A percentile compares a stretch with the other conserved stretches of the same genome.
Conservation (phyloP, 768 basidiomycete genomes). For the Gautieria morchelliformis region DNA sequence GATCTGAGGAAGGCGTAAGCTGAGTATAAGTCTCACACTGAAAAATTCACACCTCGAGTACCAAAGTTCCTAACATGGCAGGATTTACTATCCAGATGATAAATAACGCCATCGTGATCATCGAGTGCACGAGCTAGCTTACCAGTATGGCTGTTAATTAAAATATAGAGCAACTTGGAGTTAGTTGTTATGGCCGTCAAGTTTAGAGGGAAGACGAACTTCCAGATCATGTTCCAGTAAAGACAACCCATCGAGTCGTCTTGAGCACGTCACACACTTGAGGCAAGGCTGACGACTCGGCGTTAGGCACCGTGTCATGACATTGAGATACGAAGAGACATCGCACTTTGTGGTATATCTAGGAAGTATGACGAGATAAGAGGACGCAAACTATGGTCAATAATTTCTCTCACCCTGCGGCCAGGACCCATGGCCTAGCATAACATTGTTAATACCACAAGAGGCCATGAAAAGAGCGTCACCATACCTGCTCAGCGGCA, state of each 20-base stretch:
- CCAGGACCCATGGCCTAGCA: slow-evolving; percentile 75
- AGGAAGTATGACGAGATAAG: slow-evolving; percentile 8
- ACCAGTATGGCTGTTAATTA: slow-evolving; percentile 35
- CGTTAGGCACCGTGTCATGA: slow-evolving; percentile 3
- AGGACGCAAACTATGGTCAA: neutral
- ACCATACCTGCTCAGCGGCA: slow-evolving; percentile 73
- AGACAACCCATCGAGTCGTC: slow-evolving; percentile 66
- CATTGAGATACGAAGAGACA: neutral
- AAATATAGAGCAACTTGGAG: no score
- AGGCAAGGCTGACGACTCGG: slow-evolving; percentile 55
- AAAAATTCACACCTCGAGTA: slow-evolving; percentile 25
- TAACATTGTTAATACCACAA: slow-evolving; percentile 6
- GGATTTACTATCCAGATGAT: slow-evolving; percentile 46
- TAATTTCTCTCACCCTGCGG: slow-evolving; percentile 53
- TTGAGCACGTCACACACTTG: slow-evolving; percentile 65
- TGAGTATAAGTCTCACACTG: neutral
- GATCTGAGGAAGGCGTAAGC: slow-evolving; percentile 7
- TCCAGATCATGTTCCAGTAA: slow-evolving; percentile 78
- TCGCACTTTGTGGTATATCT: slow-evolving; percentile 74
- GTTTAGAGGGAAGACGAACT: slow-evolving; percentile 34
- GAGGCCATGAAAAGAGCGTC: neutral
- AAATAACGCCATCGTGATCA: neutral
- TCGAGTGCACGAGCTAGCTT: slow-evolving; percentile 8
- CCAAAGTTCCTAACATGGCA: slow-evolving; percentile 79
- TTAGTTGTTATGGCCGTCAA: neutral